Evolutionary conservation across 306 rosid species (phyloP), one percentile per base, ranked within the genome.

Genomic region (Luffa acutangula): DNA sequence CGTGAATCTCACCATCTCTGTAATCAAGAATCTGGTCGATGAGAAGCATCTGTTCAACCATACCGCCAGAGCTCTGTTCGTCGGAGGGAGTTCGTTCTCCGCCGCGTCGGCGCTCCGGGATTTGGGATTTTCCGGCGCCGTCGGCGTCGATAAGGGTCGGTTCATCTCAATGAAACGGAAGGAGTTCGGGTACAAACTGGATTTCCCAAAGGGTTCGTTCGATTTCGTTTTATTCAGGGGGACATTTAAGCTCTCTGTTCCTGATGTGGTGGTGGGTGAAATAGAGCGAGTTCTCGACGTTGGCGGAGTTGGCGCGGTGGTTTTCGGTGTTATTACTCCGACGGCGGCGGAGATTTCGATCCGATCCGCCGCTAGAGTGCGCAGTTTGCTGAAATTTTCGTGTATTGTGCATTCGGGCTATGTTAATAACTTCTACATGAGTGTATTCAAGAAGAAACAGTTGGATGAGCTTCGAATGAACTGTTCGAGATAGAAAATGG

Each of bases 211-310:
- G 12, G 56, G 8, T 39, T 87, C 92, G 0, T 95, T 95, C 6
- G 95, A 89, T 74, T 95, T 95, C 57, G 97, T 95, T 43, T 78
- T 89, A 34, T 84, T 91, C 14, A 88, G 82, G 78, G 94, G 91
- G 80, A 62, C 81, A 0, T 87, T 86, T 14, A 88, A 84, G 86
- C 90, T 82, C 79, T 46, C 90, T n/a, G 89, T 85, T 80, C 97
- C 95, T 81, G 87, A 92, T 13, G 76, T 86, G 72, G 85, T 92
- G 31, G 91, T 92, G 75, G 89, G 87, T 7, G 97, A 95, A 79
- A 81, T 92, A 9, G 97, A 95, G 77, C 93, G 98, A 9, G 79
- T 94, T 67, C 92, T 94, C 77, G 87, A 80, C 71, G 87, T 92
- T 0, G 94, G 91, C 37, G 98, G 98, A 56, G 82, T 87, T 6